Percentiles rank a stretch among this genome's conserved stretches.
phyloP scores from a whole-genome alignment of 23 red algal genomes.

The Gracilaria gracilis region DNA sequence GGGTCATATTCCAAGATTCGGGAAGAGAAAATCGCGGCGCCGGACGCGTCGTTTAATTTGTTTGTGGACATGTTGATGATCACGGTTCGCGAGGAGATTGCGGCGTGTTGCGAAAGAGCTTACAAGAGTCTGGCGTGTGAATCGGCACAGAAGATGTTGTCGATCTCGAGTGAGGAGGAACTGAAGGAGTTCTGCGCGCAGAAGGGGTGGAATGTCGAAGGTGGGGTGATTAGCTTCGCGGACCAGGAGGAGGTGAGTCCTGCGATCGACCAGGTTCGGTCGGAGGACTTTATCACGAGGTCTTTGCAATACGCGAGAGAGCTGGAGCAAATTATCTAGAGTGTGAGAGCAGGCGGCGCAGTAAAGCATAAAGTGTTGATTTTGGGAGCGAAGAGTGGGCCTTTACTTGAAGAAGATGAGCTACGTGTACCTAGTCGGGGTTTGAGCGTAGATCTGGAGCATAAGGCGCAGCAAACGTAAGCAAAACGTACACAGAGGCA shows the following conservation, averaged over 20 bases:
- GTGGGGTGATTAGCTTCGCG: slow-evolving; percentile 63
- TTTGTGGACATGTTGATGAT: slow-evolving; percentile 83
- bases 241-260: slow-evolving; percentile 28
- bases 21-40: slow-evolving; percentile 59
- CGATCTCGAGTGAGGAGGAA: slow-evolving; percentile 59
- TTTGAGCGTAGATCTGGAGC: not conserved
- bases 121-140: slow-evolving; percentile 54
- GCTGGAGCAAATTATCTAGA: slow-evolving; percentile 91
- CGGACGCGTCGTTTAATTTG: slow-evolving; percentile 70
- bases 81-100: slow-evolving; percentile 88
- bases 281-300: slow-evolving; percentile 83
- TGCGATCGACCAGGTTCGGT: slow-evolving; percentile 55
- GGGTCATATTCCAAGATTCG: slow-evolving; percentile 90
- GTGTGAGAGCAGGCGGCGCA: not conserved
- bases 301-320: slow-evolving; percentile 80
- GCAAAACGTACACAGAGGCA: not conserved
- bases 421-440: too few relatives aligned
- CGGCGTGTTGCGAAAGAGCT: slow-evolving; percentile 80
- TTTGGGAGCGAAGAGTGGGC: too few relatives aligned
- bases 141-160: slow-evolving; percentile 69
- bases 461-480: not conserved
- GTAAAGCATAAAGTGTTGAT: not conserved
- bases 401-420: too few relatives aligned
- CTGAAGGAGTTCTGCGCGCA: slow-evolving; percentile 52
- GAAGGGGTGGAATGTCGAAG: slow-evolving; percentile 66